These are phyloP conservation scores for Kockiozyma suomiensis DNA, from an alignment of 805 yeast genomes.

Conservation along the genomic window DNA sequence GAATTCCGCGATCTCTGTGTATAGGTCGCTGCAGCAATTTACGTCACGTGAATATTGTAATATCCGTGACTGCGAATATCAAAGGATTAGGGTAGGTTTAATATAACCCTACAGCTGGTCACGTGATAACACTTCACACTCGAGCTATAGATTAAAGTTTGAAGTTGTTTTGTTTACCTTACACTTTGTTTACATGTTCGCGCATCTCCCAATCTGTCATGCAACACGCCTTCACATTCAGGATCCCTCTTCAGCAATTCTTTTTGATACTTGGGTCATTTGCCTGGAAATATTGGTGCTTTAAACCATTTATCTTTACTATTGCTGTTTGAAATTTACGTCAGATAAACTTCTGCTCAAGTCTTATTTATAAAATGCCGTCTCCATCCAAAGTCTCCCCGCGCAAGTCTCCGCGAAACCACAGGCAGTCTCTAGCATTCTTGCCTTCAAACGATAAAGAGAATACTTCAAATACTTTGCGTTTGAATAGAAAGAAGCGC, in stretches of 20 bases:
- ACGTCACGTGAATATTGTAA: conserved; percentile 1
- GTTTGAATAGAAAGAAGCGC: conserved; percentile 14
- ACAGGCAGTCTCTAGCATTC: conserved; percentile 19
- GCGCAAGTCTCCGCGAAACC: conserved; percentile 25
- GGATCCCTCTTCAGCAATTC: too few relatives aligned
- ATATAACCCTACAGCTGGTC: neutral
- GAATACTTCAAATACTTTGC: neutral
- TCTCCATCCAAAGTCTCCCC: conserved; percentile 6
- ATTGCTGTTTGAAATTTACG: neutral
- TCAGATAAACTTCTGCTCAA: too few relatives aligned
- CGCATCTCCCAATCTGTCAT: neutral
- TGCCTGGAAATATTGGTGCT: neutral
- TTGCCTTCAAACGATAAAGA: conserved; percentile 15
- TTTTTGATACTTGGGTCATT: too few relatives aligned
- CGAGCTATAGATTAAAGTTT: neutral
- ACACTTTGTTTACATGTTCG: conserved; percentile 10
- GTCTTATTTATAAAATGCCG: too few relatives aligned
- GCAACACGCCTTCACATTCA: neutral
- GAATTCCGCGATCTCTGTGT: conserved; percentile 8
- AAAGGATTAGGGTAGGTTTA: neutral
- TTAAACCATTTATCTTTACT: neutral
- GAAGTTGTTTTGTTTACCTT: neutral
- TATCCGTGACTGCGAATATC: conserved; percentile 1
- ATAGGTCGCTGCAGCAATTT: neutral
- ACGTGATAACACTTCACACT: neutral